Evolutionary conservation across 2,329 filamentous ascomycete genomes (phyloP), one percentile per base, ranked within the genome.

Genomic region (Pestalotiopsis sp.): DNA sequence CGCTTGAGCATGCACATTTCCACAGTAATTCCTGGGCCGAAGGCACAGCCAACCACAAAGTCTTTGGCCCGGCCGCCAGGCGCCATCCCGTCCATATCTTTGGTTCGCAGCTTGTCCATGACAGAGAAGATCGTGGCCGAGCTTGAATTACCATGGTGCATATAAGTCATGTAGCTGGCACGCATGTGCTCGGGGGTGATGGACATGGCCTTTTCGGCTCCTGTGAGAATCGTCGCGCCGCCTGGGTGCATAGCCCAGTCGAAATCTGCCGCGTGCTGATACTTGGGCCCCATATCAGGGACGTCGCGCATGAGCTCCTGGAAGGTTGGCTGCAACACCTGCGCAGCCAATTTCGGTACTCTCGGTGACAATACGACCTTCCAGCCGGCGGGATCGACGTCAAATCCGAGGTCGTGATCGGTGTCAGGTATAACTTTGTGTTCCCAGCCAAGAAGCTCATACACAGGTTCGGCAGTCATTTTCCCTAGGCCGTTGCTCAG

Each of bases 221-320:
- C 89, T 0, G 88, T 84, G 2, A 93, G 81, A 57, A 93, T 91
- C 1, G 90, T 89, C 0, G 89, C 84, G 20, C 91, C 91, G 4
- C 91, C 91, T 0, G 91, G 91, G 73, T 93, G 91, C 75, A 93
- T 86, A 0, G 90, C 91, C 91, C 91, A 93, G 80, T 93, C 91
- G 72, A 92, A 92, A 69, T 91, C 87, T 0, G 82, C 77, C 0
- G 90, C 82, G 0, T 76, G 71, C n/a, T 77, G 75, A 73, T 85
- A 86, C 7, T 78, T 73, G 4, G 77, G 74, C 0, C 87, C 85
- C 2, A 89, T 78, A 1, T 79, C 71, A 1, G 82, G 80, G 25
- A 86, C 76, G 7, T 83, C 84, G 5, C 83, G 78, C 39, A 90
- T 75, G 14, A 92, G 83, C 31, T 87, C 82, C 17, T 80, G 73